Conservation (phyloP, 2,329 filamentous ascomycete species). For the Rasamsonia emersonii region DNA sequence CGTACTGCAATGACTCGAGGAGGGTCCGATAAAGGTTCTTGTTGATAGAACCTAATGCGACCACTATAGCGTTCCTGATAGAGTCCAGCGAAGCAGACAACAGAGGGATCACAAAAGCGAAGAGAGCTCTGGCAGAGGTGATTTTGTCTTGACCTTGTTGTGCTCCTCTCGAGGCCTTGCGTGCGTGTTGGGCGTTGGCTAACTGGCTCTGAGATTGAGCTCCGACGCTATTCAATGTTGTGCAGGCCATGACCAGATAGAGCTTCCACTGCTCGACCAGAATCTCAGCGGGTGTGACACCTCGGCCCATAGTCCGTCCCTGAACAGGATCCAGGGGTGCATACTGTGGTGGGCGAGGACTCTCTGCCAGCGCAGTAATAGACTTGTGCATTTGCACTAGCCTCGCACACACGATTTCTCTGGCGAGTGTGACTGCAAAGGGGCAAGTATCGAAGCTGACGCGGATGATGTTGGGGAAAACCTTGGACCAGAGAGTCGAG, state of each 20-base stretch:
- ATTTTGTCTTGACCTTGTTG: slow-evolving; percentile 66
- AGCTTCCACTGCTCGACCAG: slow-evolving; percentile 97
- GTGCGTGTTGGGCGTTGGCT: slow-evolving; percentile 61
- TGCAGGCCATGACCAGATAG: slow-evolving; percentile 94
- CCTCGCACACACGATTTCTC: slow-evolving; percentile 86
- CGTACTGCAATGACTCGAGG: slow-evolving; percentile 80
- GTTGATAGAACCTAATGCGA: slow-evolving; percentile 90
- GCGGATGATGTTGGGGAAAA: slow-evolving; percentile 90
- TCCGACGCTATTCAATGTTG: slow-evolving; percentile 79
- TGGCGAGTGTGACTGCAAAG: slow-evolving; percentile 79
- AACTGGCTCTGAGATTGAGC: slow-evolving; percentile 52
- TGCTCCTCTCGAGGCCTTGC: slow-evolving; percentile 66
- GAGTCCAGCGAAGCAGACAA: slow-evolving; percentile 70
- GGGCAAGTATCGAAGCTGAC: slow-evolving; percentile 86
- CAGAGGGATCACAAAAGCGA: slow-evolving; percentile 84
- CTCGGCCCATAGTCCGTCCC: slow-evolving; percentile 36
- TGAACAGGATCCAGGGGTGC: slow-evolving; percentile 26
- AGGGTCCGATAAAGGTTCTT: slow-evolving; percentile 85
- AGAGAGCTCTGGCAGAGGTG: slow-evolving; percentile 77
- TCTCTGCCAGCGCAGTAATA: slow-evolving; percentile 71
- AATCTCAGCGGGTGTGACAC: slow-evolving; percentile 67
- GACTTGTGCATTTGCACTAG: slow-evolving; percentile 87
- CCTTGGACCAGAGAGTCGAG: slow-evolving; percentile 91
- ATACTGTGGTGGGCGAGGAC: slow-evolving; percentile 45
- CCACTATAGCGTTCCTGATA: slow-evolving; percentile 82